A percentile compares a stretch with the other conserved stretches of the same genome.
Evolutionary conservation across 2,329 filamentous ascomycete genomes (phyloP).

Genomic region (Aspergillus flavus): DNA sequence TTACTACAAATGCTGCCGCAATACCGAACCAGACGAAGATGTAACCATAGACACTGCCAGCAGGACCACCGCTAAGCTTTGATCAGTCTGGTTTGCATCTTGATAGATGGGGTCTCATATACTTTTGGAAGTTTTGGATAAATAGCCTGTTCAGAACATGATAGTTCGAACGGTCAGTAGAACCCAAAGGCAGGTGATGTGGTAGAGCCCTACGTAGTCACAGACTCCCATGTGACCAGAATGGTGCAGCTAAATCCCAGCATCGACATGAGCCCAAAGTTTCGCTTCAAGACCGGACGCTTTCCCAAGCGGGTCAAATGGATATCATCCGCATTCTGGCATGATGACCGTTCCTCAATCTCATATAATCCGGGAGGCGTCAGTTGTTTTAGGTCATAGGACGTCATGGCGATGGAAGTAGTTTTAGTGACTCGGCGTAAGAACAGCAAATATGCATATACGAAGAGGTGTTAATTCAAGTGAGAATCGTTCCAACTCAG

Average conservation of each 20-base stretch:
- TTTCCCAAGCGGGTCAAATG: constrained; percentile 56
- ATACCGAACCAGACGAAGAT: constrained; percentile 38
- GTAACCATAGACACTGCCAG: constrained; percentile 35
- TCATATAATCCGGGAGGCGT: constrained; percentile 13
- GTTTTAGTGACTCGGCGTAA: neutral
- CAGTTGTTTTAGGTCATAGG: constrained; percentile 15
- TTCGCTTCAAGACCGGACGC: constrained; percentile 51
- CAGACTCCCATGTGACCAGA: constrained; percentile 42
- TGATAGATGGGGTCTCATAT: neutral
- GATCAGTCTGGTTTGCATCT: no score
- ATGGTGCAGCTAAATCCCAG: constrained; percentile 45
- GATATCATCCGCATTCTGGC: constrained; percentile 37
- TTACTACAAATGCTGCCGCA: constrained; percentile 27
- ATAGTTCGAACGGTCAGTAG: neutral
- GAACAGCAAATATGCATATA: neutral
- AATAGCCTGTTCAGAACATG: constrained; percentile 1
- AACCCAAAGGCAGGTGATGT: neutral
- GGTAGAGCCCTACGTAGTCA: neutral
- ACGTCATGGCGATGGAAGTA: neutral
- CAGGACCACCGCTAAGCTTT: constrained; percentile 33
- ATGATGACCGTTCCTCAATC: constrained; percentile 15
- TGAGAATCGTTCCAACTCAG: neutral
- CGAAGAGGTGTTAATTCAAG: neutral
- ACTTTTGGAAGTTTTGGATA: constrained; percentile 26
- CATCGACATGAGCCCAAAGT: constrained; percentile 45